Conservation (phyloP, 2,329 filamentous ascomycete genomes). For the Ophiocordyceps unilateralis region DNA sequence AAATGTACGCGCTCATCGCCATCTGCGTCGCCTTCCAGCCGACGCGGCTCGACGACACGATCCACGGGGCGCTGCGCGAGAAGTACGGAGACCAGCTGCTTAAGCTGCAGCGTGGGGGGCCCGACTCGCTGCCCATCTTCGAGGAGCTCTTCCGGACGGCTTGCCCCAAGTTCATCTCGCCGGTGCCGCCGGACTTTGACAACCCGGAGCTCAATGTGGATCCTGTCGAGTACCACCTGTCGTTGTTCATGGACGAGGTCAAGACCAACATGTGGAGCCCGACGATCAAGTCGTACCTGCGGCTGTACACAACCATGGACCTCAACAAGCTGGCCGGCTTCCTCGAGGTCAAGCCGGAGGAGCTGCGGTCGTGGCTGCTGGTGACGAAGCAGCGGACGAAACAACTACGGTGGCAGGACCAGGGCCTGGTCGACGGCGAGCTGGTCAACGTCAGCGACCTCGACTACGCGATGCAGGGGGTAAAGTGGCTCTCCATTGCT, state of each 20-base stretch:
- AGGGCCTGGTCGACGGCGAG: conserved; percentile 80
- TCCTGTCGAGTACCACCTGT: conserved; percentile 89
- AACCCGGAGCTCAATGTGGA: conserved; percentile 92
- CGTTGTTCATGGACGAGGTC: conserved; percentile 99
- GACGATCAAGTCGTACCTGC: conserved; percentile 94
- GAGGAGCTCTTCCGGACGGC: conserved; percentile 95
- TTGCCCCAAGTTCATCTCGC: conserved; percentile 99
- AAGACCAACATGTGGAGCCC: conserved; percentile 98
- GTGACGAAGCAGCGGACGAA: conserved; percentile 98
- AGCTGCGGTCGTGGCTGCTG: conserved; percentile 80
- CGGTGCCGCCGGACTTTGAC: conserved; percentile 92
- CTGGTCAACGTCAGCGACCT: conserved; percentile 86
- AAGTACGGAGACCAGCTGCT: conserved; percentile 98
- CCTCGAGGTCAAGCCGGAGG: conserved; percentile 91
- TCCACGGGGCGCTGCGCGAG: conserved; percentile 92
- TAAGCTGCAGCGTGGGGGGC: conserved; percentile 88
- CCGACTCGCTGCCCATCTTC: conserved; percentile 87
- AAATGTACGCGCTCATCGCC: conserved; percentile 98
- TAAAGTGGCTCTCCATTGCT: conserved; percentile 30
- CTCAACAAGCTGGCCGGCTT: conserved; percentile 95
- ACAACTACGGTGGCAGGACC: conserved; percentile 83
- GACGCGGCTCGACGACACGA: conserved; percentile 92
- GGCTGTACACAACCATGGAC: conserved; percentile 99
- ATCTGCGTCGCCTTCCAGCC: conserved; percentile 98
- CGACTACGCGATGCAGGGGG: conserved; percentile 90